Conservation (phyloP, 352 stramenopile genomes). For the Pythium brassicae region DNA sequence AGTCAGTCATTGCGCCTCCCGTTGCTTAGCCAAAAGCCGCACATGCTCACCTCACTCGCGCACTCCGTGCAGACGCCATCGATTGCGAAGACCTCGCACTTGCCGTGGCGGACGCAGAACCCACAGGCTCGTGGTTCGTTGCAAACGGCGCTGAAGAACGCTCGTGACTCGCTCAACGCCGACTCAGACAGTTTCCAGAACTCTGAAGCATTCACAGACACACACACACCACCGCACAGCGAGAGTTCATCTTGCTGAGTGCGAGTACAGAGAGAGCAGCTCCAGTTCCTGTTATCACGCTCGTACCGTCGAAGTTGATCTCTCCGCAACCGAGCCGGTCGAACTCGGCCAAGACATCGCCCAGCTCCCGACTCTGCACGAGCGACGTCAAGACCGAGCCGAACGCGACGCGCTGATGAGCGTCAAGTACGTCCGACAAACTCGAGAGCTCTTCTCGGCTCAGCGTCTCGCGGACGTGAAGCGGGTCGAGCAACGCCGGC, state of each 20-base stretch:
- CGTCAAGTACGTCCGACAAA: conserved; percentile 21
- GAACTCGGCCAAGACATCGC: conserved; percentile 37
- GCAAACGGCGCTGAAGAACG: conserved; percentile 19
- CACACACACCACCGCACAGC: not conserved
- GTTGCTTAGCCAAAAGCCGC: too few relatives aligned
- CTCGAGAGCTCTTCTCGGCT: conserved; percentile 14
- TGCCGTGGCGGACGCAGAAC: conserved; percentile 62
- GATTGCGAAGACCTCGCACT: conserved; percentile 26
- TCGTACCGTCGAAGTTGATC: conserved; percentile 53
- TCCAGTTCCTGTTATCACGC: too few relatives aligned
- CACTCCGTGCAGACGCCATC: conserved; percentile 53
- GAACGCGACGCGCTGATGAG: conserved; percentile 18
- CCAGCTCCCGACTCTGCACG: conserved; percentile 37
- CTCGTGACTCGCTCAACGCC: conserved; percentile 26
- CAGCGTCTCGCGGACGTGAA: conserved; percentile 14
- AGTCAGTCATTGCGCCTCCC: too few relatives aligned
- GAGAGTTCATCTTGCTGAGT: not conserved
- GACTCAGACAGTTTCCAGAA: conserved; percentile 42
- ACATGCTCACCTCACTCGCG: conserved; percentile 30
- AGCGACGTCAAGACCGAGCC: conserved; percentile 32
- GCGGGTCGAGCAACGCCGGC: conserved; percentile 12
- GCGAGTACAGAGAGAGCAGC: not conserved
- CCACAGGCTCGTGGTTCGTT: conserved; percentile 35
- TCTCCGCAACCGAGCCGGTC: conserved; percentile 46
- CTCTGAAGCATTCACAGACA: conserved; percentile 18